These are phyloP conservation scores for Trichophyton mentagrophytes DNA, from an alignment of 2,329 filamentous ascomycete species.

Conservation along the genomic window DNA sequence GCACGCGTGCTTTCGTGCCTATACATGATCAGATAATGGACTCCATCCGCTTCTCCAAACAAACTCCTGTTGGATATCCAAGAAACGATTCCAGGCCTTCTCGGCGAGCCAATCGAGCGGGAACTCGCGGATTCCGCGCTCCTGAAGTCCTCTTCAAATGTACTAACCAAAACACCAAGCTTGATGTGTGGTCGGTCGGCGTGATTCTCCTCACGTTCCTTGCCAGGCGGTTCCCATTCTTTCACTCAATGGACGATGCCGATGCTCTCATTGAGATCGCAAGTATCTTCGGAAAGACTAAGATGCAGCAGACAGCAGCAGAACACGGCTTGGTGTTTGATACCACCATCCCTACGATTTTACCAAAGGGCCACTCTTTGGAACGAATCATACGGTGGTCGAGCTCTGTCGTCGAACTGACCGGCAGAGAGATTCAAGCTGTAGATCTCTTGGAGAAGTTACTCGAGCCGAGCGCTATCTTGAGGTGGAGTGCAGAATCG, in stretches of 20 bases:
- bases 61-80: slow-evolving; percentile 56
- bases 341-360: slow-evolving; percentile 82
- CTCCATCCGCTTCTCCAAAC: background rate
- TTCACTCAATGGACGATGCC: slow-evolving; percentile 96
- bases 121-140: slow-evolving; percentile 87
- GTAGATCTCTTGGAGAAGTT: slow-evolving; percentile 31
- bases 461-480: slow-evolving; percentile 33
- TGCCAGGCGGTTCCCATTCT: slow-evolving; percentile 88
- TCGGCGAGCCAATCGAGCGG: slow-evolving; percentile 81
- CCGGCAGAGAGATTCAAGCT: slow-evolving; percentile 34
- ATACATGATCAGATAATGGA: background rate
- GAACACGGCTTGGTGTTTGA: slow-evolving; percentile 88
- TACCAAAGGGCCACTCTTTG: slow-evolving; percentile 68
- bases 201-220: slow-evolving; percentile 96
- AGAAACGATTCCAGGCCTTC: slow-evolving; percentile 82
- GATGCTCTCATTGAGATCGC: slow-evolving; percentile 96
- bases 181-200: slow-evolving; percentile 93
- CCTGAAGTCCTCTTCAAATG: slow-evolving; percentile 97
- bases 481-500: slow-evolving; percentile 32
- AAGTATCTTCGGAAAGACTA: slow-evolving; percentile 75
- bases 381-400: slow-evolving; percentile 96
- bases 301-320: slow-evolving; percentile 70
- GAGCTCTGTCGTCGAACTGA: slow-evolving; percentile 57
- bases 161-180: slow-evolving; percentile 82
- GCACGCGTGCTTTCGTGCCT: background rate